Evolutionary conservation across 2,329 filamentous ascomycete species (phyloP), one percentile per base, ranked within the genome.

Genomic region (Cercospora sp.): DNA sequence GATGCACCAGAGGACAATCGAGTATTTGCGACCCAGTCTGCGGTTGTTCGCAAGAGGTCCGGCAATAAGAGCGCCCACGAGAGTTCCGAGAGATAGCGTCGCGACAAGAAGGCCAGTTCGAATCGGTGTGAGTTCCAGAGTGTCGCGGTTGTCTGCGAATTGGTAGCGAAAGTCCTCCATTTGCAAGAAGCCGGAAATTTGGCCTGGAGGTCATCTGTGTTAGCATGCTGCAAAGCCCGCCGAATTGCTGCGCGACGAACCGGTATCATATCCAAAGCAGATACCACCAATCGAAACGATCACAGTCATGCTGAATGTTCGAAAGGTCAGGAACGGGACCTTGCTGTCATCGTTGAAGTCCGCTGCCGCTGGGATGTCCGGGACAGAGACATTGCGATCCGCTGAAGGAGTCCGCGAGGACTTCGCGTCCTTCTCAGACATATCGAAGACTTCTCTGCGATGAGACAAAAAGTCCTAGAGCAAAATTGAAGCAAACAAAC

Each of bases 91-190:
- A n/a, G 89, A 77, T 3, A 78, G 60, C 23, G 89, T 81, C 69
- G 85, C 87, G 63, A 88, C 85, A 65, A 90, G 87, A 28, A 86
- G 85, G 60, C 88, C 88, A 71, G 88, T 86, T 63, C 87, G 83
- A 5, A 83, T 84, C 8, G 87, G 84, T 63, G 82, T 84, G 77
- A 90, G 82, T 12, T 77, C 68, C 62, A 77, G 79, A 1, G 69
- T 74, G 7, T 64, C 40, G 7, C 71, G 60, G 64, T 79, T 74
- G 59, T 83, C 75, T 51, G 85, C 86, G 72, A 89, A 89, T 42
- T 87, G 84, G 3, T 73, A 69, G 42, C 80, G 79, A 69, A 84
- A 89, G 75, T 89, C 84, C 5, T 78, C 62, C 86, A 89, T 89
- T 63, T 82, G 76, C 72, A 89, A 85, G 78, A 88, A 89, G 61